Conservation (phyloP, 306 rosid species). For the Citrullus mucosospermus region DNA sequence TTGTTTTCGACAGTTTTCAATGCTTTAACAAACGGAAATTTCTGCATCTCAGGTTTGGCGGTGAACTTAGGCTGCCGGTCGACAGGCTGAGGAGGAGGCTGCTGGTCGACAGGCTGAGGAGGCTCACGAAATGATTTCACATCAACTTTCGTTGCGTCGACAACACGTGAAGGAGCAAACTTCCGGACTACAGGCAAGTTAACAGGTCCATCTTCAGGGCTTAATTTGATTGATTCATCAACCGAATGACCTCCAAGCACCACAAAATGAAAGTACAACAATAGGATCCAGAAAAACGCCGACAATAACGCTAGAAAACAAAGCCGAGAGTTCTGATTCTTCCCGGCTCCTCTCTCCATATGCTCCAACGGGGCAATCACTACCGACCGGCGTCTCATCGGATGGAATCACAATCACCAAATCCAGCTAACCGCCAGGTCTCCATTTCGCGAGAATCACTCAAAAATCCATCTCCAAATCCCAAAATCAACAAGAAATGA, state of each 20-base stretch:
- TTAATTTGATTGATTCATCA: constrained; percentile 21
- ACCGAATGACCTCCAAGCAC: constrained; percentile 31
- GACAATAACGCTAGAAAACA: constrained; percentile 52
- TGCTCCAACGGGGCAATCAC: constrained; percentile 37
- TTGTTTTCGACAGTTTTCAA: constrained; percentile 59
- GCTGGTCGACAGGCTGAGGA: neutral
- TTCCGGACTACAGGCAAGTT: constrained; percentile 11
- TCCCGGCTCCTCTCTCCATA: constrained; percentile 63
- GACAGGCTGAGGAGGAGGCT: neutral
- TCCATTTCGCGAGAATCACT: constrained; percentile 10
- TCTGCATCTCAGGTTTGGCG: constrained; percentile 2
- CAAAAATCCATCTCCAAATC: neutral
- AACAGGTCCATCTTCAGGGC: constrained; percentile 17
- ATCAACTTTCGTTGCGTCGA: neutral
- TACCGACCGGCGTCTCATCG: constrained; percentile 74
- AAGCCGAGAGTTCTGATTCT: constrained; percentile 51
- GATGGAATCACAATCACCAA: constrained; percentile 11
- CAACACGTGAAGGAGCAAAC: constrained; percentile 3
- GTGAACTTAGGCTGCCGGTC: neutral
- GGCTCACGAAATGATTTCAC: neutral
- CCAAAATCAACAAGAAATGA: neutral
- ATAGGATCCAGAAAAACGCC: constrained; percentile 57
- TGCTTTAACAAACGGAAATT: constrained; percentile 54
- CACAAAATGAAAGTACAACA: constrained; percentile 69
- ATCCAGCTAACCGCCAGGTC: constrained; percentile 10